phyloP scores from a whole-genome alignment of 2,329 filamentous ascomycete genomes.

The Phialophora tarda region DNA sequence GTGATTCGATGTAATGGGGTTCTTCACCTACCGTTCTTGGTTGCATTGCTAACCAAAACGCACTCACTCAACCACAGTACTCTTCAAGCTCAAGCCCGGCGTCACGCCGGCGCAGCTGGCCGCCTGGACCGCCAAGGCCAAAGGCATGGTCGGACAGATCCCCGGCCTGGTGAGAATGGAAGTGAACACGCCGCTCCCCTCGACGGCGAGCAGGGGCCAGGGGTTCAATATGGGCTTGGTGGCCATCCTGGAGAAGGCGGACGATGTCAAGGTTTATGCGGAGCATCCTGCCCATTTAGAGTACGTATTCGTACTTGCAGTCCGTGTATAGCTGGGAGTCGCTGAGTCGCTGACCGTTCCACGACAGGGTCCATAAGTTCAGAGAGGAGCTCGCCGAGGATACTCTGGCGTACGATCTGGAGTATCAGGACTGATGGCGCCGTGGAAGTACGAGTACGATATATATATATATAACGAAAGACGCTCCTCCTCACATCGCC shows the following conservation, averaged over 20 bases:
- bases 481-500: neutral
- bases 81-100: slow-evolving; percentile 52
- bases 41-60: slow-evolving; percentile 16
- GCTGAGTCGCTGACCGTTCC: slow-evolving; percentile 14
- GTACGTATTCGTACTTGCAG: slow-evolving; percentile 43
- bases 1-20: neutral
- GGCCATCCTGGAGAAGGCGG: slow-evolving; percentile 53
- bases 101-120: slow-evolving; percentile 45
- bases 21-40: neutral
- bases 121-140: slow-evolving; percentile 43
- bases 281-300: slow-evolving; percentile 54
- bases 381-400: slow-evolving; percentile 51
- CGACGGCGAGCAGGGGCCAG: slow-evolving; percentile 50
- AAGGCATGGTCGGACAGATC: slow-evolving; percentile 51
- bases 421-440: slow-evolving; percentile 41
- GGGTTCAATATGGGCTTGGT: slow-evolving; percentile 55
- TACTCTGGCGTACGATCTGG: slow-evolving; percentile 51
- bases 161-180: slow-evolving; percentile 49
- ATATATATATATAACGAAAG: neutral
- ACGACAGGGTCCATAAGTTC: slow-evolving; percentile 47
- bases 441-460: neutral
- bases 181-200: slow-evolving; percentile 46
- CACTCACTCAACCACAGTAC: slow-evolving; percentile 43
- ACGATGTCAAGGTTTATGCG: slow-evolving; percentile 52
- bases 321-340: neutral